Base-by-base conservation (phyloP, 2,329 filamentous ascomycete genomes). In the Exserohilum rostratum region DNA sequence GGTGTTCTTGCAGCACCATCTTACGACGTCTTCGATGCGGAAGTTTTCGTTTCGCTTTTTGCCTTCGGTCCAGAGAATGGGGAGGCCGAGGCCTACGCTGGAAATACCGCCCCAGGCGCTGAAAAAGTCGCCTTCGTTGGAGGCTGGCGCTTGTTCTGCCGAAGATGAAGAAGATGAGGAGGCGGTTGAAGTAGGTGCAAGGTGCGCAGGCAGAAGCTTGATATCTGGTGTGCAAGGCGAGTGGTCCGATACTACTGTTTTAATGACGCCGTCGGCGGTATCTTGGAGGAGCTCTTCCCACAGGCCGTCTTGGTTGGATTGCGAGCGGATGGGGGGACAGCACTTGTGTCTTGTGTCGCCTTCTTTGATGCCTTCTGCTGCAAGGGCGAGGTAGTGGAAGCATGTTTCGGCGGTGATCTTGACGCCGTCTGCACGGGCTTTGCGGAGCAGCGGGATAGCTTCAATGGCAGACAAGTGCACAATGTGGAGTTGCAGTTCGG, bases 41-140 rank as follows among this genome's bases (percentile, higher is more conserved):
- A 82, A 78, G 75, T 78, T 76, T 54, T 73, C 73, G 38, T 84
- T 79, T 35, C 90, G 83, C 59, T 85, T 82, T 70, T 83, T 80
- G 29, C 90, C 83, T 39, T 91, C 87, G 0, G 91, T 93, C 86
- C 93, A 89, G 5, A 99, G 83, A 61, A 99, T 96, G 4, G 91
- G 91, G 3, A 99, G 83, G 0, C 95, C 95, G 1, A 99, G 85
- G 0, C 95, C 95, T 15, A 99, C 93, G 4, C 90, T 95, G 3
- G 90, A 93, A 69, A 99, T 96, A 12, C 95, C 95, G 49, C 95
- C 95, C 95, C 95, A 99, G 1, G 93, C 93, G 3, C 89, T 87
- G 78, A 98, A 95, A 82, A 99, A 98, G 78, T 98, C 91, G 33
- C 95, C 95, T 35, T 74, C 17, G 35, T 38, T 22, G 17, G 35